Evolutionary conservation across 1,284 basidiomycete species (phyloP).

Genomic region (Moniliophthora roreri): DNA sequence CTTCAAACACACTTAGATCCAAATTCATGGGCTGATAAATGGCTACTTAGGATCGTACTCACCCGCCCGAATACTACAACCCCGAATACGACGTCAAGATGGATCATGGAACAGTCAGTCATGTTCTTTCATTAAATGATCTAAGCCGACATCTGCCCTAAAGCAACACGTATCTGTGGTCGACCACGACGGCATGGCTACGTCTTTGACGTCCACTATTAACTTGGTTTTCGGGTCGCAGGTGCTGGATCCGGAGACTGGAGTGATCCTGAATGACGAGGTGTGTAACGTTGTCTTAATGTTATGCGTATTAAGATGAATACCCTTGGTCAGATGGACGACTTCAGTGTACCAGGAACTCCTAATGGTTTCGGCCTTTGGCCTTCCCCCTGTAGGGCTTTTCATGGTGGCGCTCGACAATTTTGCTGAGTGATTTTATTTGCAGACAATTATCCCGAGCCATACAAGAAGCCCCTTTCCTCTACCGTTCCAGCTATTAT

Average conservation of each 20-base stretch:
- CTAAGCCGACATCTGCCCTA: slow-evolving; percentile 1
- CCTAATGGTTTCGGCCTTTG: slow-evolving; percentile 84
- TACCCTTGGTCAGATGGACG: slow-evolving; percentile 62
- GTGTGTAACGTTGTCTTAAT: slow-evolving; percentile 24
- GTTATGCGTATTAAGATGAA: background rate
- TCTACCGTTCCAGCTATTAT: slow-evolving; percentile 83
- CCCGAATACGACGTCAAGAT: slow-evolving; percentile 75
- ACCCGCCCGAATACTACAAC: slow-evolving; percentile 80
- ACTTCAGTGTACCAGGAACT: slow-evolving; percentile 81
- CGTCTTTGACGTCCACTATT: slow-evolving; percentile 84
- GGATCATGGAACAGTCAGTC: slow-evolving; percentile 85
- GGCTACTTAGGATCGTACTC: slow-evolving; percentile 66
- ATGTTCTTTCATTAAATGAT: no score
- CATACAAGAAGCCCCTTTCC: slow-evolving; percentile 85
- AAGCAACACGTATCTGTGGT: slow-evolving; percentile 83
- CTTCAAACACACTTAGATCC: background rate
- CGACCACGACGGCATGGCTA: slow-evolving; percentile 84
- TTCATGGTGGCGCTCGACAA: background rate
- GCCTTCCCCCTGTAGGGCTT: slow-evolving; percentile 75
- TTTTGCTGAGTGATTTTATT: slow-evolving; percentile 5
- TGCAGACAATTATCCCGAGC: slow-evolving; percentile 83
- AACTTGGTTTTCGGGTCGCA: slow-evolving; percentile 87
- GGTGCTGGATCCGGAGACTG: slow-evolving; percentile 83
- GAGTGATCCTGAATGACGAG: slow-evolving; percentile 89
- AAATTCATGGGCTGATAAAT: slow-evolving; percentile 5